Evolutionary conservation across 768 basidiomycete species (phyloP).

Genomic region (Baorangia bicolor): DNA sequence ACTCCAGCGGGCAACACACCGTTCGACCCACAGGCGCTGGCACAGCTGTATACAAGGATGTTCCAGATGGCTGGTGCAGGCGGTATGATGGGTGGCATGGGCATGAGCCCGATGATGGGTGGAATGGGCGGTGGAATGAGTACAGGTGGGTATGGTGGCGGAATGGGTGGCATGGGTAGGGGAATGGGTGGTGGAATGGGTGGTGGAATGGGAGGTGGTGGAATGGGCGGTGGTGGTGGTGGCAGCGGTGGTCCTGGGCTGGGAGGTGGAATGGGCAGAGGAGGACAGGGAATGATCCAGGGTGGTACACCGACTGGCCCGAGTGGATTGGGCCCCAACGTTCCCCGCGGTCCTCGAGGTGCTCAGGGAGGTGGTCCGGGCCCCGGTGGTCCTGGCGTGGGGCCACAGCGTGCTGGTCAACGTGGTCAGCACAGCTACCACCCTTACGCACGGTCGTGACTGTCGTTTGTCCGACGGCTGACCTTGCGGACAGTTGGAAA

Average conservation of each 20-base stretch:
- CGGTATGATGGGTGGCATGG: conserved; percentile 43
- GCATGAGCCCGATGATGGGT: conserved; percentile 38
- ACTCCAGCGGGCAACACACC: conserved; percentile 50
- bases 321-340: conserved; percentile 52
- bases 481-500: background rate
- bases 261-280: conserved; percentile 43
- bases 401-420: conserved; percentile 68
- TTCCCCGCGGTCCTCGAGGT: conserved; percentile 66
- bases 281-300: conserved; percentile 39
- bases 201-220: conserved; percentile 40
- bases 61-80: conserved; percentile 75
- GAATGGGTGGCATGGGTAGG: conserved; percentile 38
- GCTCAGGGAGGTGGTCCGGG: conserved; percentile 52
- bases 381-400: conserved; percentile 54
- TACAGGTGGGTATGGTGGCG: conserved; percentile 36
- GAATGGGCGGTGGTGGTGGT: conserved; percentile 36
- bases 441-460: conserved; percentile 68
- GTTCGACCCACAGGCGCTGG: conserved; percentile 92
- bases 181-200: conserved; percentile 41
- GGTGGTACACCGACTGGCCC: conserved; percentile 35
- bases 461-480: background rate
- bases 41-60: conserved; percentile 94
- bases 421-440: conserved; percentile 82
- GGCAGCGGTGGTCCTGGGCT: conserved; percentile 40
- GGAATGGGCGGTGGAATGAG: conserved; percentile 35